phyloP scores from a whole-genome alignment of 2,329 filamentous ascomycete species.

The Claviceps africana region DNA sequence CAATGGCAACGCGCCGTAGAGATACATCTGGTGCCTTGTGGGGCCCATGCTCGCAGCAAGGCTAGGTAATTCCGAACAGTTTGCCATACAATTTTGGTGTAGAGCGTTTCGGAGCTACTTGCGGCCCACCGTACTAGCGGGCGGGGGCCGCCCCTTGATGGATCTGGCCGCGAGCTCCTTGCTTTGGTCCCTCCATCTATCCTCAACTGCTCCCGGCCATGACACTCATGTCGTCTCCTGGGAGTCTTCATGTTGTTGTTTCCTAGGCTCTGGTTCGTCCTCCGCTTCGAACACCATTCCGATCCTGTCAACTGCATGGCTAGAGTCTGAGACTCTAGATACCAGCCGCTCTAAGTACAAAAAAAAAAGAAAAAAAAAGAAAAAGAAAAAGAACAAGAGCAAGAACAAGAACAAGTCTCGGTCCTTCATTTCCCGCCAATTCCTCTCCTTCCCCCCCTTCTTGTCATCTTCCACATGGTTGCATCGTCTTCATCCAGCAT shows the following conservation, averaged over 20 bases:
- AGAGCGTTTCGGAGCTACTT: too few species aligned
- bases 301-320: background rate
- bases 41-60: too few species aligned
- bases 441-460: conserved; percentile 21
- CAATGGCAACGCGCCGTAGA: too few species aligned
- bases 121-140: too few species aligned
- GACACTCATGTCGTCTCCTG: background rate
- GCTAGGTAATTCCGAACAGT: too few species aligned
- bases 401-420: too few species aligned
- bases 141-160: too few species aligned
- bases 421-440: conserved; percentile 18
- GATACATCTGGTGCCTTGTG: too few species aligned
- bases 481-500: background rate
- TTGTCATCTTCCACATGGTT: background rate
- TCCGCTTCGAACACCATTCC: background rate
- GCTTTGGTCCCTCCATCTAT: background rate
- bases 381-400: background rate
- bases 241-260: too few species aligned
- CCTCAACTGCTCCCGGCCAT: background rate
- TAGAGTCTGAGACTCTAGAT: background rate
- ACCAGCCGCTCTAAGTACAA: background rate
- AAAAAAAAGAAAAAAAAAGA: background rate
- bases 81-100: too few species aligned
- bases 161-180: too few species aligned
- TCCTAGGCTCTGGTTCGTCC: background rate